Evolutionary conservation across 768 basidiomycete genomes (phyloP).

Genomic region (Sarcodon aspratus): DNA sequence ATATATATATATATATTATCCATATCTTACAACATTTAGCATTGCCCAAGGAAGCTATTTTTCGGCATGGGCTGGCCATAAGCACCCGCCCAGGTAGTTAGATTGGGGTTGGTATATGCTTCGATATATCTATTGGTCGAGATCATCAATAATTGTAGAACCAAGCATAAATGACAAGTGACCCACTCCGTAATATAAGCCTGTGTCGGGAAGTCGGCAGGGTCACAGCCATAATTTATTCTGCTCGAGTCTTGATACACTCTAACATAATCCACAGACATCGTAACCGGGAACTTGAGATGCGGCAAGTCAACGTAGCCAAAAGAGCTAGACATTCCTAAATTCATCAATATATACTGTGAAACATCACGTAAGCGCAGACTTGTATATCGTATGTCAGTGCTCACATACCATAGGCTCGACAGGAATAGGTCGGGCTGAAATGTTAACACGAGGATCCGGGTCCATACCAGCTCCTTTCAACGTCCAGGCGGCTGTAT

Average conservation of each 20-base stretch:
- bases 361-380: not conserved
- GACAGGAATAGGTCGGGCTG: constrained; percentile 24
- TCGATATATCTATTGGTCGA: constrained; percentile 36
- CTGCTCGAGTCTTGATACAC: constrained; percentile 49
- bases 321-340: constrained; percentile 53
- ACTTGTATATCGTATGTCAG: not conserved
- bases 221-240: constrained; percentile 58
- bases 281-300: constrained; percentile 40
- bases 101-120: constrained; percentile 61
- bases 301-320: constrained; percentile 42
- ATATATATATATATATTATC: no score
- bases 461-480: constrained; percentile 21
- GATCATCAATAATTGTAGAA: not conserved
- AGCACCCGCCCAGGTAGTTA: constrained; percentile 35
- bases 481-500: constrained; percentile 27
- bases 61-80: constrained; percentile 37
- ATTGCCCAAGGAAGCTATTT: constrained; percentile 33
- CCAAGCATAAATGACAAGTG: constrained; percentile 6
- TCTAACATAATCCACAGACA: constrained; percentile 76
- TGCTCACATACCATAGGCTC: constrained; percentile 27
- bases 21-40: constrained; percentile 13
- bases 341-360: constrained; percentile 41
- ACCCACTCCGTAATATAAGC: constrained; percentile 67
- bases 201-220: constrained; percentile 58
- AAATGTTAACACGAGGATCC: constrained; percentile 20